Evolutionary conservation across 345 rosid genomes (phyloP).

Genomic region (Brassica carinata): DNA sequence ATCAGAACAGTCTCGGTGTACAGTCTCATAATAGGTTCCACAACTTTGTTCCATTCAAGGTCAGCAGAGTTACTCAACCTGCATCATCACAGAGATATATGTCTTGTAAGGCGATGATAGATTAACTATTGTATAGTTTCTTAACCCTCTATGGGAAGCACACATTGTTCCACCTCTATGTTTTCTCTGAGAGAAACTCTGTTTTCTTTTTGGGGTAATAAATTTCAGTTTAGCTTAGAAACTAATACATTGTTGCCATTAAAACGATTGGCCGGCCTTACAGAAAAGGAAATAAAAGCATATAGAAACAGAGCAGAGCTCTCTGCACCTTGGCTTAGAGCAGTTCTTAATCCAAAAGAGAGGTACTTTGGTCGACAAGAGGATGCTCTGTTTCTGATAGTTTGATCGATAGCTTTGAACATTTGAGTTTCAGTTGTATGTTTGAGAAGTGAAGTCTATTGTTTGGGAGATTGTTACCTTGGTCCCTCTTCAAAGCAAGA

Average conservation of each 20-base stretch:
- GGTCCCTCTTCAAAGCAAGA: no score
- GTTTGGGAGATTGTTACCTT: neutral
- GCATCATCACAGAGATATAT: constrained; percentile 16
- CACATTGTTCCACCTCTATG: neutral
- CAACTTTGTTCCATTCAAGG: constrained; percentile 54
- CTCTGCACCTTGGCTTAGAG: no score
- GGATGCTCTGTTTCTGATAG: neutral
- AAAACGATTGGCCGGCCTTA: no score
- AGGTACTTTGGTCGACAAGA: neutral
- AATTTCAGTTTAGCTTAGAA: neutral
- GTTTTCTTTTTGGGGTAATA: neutral
- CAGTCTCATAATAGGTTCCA: constrained; percentile 46
- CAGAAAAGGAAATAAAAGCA: no score
- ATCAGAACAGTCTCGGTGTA: constrained; percentile 58
- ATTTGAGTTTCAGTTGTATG: neutral
- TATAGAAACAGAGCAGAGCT: no score
- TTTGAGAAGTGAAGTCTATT: neutral
- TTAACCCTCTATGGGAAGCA: neutral
- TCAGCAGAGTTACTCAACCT: constrained; percentile 43
- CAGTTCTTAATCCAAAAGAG: no score
- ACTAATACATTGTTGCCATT: neutral
- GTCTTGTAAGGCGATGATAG: neutral
- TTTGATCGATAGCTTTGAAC: neutral
- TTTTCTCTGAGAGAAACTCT: neutral
- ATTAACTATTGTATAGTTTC: neutral